Evolutionary conservation across 306 rosid species (phyloP), one percentile per base, ranked within the genome.

Genomic region (Cucurbita pepo): DNA sequence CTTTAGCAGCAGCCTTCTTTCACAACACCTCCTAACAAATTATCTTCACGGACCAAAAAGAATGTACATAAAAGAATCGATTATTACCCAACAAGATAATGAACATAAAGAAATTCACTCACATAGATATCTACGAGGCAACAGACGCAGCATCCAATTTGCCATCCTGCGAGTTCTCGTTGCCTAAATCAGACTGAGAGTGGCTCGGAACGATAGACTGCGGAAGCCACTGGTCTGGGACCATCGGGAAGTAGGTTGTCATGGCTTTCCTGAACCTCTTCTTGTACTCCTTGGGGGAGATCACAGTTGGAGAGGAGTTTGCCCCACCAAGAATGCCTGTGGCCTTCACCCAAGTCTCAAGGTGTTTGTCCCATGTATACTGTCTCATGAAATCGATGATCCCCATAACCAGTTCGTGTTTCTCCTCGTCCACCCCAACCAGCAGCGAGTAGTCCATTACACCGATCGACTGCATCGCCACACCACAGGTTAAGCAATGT

Each of bases 361-460:
- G 95, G 84, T 95, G 99, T 82, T 95, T 95, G 86, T 95, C 99
- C 99, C 99, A 94, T 6, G 99, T 94, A 81, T 93, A 93, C 71
- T 94, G 99, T 63, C 99, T 91, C 99, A 95, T 81, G 83, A 89
- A 95, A 79, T 95, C 99, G 63, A 95, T 95, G 78, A 95, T 91
- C 79, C 97, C 99, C 65, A 95, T 83, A 75, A 95, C 95, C 77
- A 95, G 78, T 62, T 95, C 92, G 25, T 91, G 91, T 79, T 85
- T 95, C 82, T 89, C 96, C 86, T 95, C 91, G 64, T 95, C 99
- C 85, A 95, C 85, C 71, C 99, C 99, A 63, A 91, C 96, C 75
- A 95, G 91, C 70, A 95, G 78, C 15, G 99, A 95, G 77, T 95
- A 95, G 85, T 95, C 99, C 97, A 95, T 95, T 55, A 91, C 99